Evolutionary conservation across 192 early-diverging fungal genomes (phyloP), one percentile per base, ranked within the genome.

Genomic region (Oehlia diaphana): DNA sequence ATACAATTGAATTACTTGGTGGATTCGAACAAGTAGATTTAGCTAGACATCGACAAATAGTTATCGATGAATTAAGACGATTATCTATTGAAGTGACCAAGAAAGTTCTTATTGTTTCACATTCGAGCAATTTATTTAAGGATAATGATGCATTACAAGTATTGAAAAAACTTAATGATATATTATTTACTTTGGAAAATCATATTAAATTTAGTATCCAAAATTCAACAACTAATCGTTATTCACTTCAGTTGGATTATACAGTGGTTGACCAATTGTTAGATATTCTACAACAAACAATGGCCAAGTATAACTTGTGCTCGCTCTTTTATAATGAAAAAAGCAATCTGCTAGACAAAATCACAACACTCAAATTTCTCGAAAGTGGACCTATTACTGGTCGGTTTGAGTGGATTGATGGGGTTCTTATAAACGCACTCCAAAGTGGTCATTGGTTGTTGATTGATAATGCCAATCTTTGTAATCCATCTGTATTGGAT

Each of bases 391-490:
- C 88, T 35, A 89, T 90, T 4, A 88, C 89, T 47, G 97, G 97
- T 19, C 88, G 90, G 21, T 99, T 99, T 81, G 98, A 99, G 81
- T 99, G 98, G 98, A 93, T 97, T 67, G 98, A 99, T 84, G 96
- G 96, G 53, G 90, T 94, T 5, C 87, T 99, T 7, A 93, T 99
- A 37, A 90, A 94, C 42, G 96, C 98, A 5, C 74, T 99, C 16
- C 91, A 95, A 74, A 86, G 94, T 67, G 98, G 97, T 2, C 88
- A 95, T 76, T 99, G 98, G 98, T 85, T 98, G 31, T 82, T 98
- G 39, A 90, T 99, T 49, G 98, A 99, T 82, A 96, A 97, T 78
- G 96, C 96, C 47, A 99, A 99, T 78, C 83, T 98, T 64, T 98
- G 98, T 80, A 95, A 93, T 77, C 92, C 98, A 3, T 93, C 95